Evolutionary conservation across 805 yeast genomes (phyloP).

Genomic region (Suhomyces tanzawaensis): DNA sequence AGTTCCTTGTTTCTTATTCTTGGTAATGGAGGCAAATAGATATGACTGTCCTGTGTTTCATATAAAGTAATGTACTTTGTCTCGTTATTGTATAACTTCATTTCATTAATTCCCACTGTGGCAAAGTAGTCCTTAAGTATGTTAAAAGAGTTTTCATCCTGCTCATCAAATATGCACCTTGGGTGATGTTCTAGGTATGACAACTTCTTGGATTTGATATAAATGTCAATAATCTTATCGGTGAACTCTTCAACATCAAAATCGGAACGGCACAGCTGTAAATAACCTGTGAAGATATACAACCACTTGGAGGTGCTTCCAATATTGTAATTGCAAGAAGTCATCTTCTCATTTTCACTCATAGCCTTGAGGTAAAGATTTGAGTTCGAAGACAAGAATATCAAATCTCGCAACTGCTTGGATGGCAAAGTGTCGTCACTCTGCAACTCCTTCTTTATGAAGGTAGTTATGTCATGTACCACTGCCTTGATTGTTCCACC

Average conservation of each 20-base stretch:
- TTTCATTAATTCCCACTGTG: conserved; percentile 21
- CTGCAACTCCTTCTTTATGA: conserved; percentile 28
- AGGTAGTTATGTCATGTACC: conserved; percentile 33
- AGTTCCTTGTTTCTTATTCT: conserved; percentile 25
- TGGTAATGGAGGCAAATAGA: conserved; percentile 36
- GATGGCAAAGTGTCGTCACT: conserved; percentile 13
- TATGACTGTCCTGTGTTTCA: conserved; percentile 22
- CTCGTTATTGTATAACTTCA: conserved; percentile 18
- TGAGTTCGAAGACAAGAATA: conserved; percentile 9
- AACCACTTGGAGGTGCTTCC: conserved; percentile 19
- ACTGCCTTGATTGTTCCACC: conserved; percentile 33
- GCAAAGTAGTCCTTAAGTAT: conserved; percentile 24
- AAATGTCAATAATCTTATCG: conserved; percentile 31
- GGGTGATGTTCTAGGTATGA: conserved; percentile 8
- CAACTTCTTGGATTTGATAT: conserved; percentile 20
- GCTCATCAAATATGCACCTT: conserved; percentile 6
- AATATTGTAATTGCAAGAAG: conserved; percentile 7
- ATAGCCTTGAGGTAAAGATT: conserved; percentile 8
- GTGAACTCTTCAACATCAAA: conserved; percentile 22
- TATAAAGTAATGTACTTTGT: conserved; percentile 20
- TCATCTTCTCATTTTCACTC: conserved; percentile 2
- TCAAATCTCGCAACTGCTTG: conserved; percentile 21
- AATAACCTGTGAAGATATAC: conserved; percentile 26
- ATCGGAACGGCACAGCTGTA: conserved; percentile 21
- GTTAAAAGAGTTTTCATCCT: conserved; percentile 15